Evolutionary conservation across 2,329 filamentous ascomycete species (phyloP).

Genomic region (Penicillium paneum): DNA sequence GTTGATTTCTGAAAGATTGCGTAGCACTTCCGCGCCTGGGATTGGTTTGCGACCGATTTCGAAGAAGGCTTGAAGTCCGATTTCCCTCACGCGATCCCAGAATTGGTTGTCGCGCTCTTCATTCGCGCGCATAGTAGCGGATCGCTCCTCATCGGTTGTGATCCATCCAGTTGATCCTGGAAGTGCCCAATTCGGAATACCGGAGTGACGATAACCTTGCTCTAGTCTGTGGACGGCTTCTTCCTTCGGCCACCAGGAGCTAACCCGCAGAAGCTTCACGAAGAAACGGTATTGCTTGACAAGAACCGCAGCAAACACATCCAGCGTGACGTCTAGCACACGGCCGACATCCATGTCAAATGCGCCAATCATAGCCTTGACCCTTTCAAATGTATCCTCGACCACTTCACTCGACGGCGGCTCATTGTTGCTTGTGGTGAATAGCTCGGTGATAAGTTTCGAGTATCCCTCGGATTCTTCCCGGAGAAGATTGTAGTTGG

Average conservation of each 20-base stretch:
- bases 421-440: slow-evolving; percentile 75
- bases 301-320: slow-evolving; percentile 89
- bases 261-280: slow-evolving; percentile 83
- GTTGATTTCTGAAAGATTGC: slow-evolving; percentile 43
- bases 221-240: slow-evolving; percentile 48
- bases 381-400: slow-evolving; percentile 80
- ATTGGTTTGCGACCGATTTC: slow-evolving; percentile 74
- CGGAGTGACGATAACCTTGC: slow-evolving; percentile 45
- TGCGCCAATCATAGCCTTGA: slow-evolving; percentile 92
- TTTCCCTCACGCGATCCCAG: slow-evolving; percentile 73
- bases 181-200: slow-evolving; percentile 81
- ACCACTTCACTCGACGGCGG: slow-evolving; percentile 73
- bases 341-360: slow-evolving; percentile 96
- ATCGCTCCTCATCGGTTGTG: slow-evolving; percentile 66
- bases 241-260: slow-evolving; percentile 91
- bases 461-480: slow-evolving; percentile 97
- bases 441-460: slow-evolving; percentile 92
- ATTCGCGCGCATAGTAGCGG: slow-evolving; percentile 55
- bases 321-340: slow-evolving; percentile 88
- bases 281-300: slow-evolving; percentile 94
- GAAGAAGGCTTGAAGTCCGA: slow-evolving; percentile 81
- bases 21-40: slow-evolving; percentile 56
- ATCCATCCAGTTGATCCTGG: slow-evolving; percentile 65
- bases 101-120: slow-evolving; percentile 69
- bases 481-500: slow-evolving; percentile 91